Evolutionary conservation across 2,329 filamentous ascomycete species (phyloP), one percentile per base, ranked within the genome.

Genomic region (Cercospora beticola): DNA sequence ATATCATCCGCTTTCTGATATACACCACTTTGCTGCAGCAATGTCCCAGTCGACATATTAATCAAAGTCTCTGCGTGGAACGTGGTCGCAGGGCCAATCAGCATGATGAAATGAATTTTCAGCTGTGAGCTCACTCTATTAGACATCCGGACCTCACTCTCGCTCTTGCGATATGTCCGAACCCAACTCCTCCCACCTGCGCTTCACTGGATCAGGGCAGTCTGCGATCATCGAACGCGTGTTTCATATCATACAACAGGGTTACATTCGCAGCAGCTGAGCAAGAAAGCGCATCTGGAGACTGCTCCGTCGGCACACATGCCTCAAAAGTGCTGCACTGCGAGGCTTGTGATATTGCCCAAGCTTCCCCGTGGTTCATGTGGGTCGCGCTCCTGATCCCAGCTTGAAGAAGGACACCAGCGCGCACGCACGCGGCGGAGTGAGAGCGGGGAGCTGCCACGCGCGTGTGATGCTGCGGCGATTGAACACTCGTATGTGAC

Each of bases 291-390:
- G 12, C 54, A 28, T 18, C 14, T 31, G 26, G 26, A 31, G 23
- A 31, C 28, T 57, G 23, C 54, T 57, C 54, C 54, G 54, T 57
- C 54, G 54, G 54, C 54, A 57, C 28, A 31, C 8, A 57, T 57
- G 54, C 54, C 54, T 57, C 23, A 57, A 28, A 28, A 5, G 54
- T 31, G 54, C 54, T 9, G 16, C 23, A 31, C 26, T 12, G 54
- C 54, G 54, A 57, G 54, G 26, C 54, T 57, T n/a, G 28, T 31
- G 28, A 57, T 8, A n/a, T 28, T 16, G 12, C 54, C 54, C 28
- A n/a, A 57, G 54, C 54, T 57, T 57, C 54, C 54, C 54, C 54
- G 54, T 57, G 54, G 54, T 57, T 57, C 21, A 57, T 57, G 54
- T 57, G 54, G 54, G 54, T 57, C 54, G 54, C 23, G 26, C 21